Evolutionary conservation across 108 stramenopile species (phyloP).

Genomic region (Pseudonitzschia multistriata): DNA sequence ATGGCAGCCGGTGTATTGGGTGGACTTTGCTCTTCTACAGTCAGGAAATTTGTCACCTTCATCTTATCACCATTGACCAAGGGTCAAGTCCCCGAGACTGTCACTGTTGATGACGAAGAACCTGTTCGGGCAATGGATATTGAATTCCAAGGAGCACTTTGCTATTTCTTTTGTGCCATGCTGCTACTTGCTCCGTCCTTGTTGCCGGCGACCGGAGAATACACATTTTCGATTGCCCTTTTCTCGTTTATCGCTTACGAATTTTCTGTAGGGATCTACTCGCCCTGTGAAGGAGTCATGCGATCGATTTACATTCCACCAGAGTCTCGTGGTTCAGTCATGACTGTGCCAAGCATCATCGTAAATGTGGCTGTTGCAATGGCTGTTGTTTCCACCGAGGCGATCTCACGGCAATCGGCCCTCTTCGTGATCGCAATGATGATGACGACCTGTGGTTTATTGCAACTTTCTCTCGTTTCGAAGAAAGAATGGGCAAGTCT

Average conservation of each 20-base stretch:
- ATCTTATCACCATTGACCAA: slow-evolving; percentile 35
- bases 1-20: slow-evolving; percentile 80
- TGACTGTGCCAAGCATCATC: slow-evolving; percentile 59
- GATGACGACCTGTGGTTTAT: slow-evolving; percentile 37
- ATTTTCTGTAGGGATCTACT: slow-evolving; percentile 53
- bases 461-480: slow-evolving; percentile 48
- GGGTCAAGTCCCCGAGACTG: slow-evolving; percentile 21
- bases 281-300: slow-evolving; percentile 68
- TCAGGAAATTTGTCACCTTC: slow-evolving; percentile 30
- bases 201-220: slow-evolving; percentile 21
- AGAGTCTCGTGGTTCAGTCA: slow-evolving; percentile 49
- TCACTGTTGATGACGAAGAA: slow-evolving; percentile 38
- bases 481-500: slow-evolving; percentile 42
- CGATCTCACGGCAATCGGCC: slow-evolving; percentile 34
- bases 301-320: slow-evolving; percentile 61
- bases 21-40: slow-evolving; percentile 45
- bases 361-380: slow-evolving; percentile 50
- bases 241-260: slow-evolving; percentile 47
- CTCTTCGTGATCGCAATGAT: slow-evolving; percentile 36
- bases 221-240: slow-evolving; percentile 40
- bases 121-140: slow-evolving; percentile 52
- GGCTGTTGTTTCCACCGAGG: slow-evolving; percentile 46
- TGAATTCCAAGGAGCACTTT: slow-evolving; percentile 46
- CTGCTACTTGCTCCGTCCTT: slow-evolving; percentile 44
- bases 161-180: slow-evolving; percentile 47